These are phyloP conservation scores for Spathaspora arborariae DNA, from an alignment of 805 yeast species.

Conservation along the genomic window DNA sequence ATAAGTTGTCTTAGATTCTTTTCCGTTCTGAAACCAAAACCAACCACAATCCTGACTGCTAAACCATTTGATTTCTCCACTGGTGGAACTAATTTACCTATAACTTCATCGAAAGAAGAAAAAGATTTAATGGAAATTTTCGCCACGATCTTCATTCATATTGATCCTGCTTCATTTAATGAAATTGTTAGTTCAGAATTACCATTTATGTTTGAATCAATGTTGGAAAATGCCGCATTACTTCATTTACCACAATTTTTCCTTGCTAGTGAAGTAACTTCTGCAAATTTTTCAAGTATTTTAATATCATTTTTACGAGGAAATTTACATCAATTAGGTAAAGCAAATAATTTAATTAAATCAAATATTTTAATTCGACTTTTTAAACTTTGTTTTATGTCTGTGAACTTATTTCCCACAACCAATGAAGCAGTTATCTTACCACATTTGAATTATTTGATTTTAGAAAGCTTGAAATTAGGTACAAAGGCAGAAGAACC, in stretches of 20 bases:
- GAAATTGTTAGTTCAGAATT: conserved; percentile 84
- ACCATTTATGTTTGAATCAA: conserved; percentile 69
- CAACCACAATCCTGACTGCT: conserved; percentile 15
- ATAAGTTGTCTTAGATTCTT: conserved; percentile 77
- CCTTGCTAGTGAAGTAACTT: conserved; percentile 89
- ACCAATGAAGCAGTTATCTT: conserved; percentile 83
- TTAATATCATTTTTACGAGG: conserved; percentile 71
- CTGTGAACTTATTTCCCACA: conserved; percentile 85
- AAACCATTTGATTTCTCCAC: conserved; percentile 56
- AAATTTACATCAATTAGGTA: conserved; percentile 75
- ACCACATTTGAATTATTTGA: conserved; percentile 83
- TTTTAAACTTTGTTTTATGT: conserved; percentile 92
- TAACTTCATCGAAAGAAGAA: conserved; percentile 86
- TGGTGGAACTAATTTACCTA: conserved; percentile 78
- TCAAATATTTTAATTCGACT: conserved; percentile 80
- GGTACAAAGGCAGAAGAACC: conserved; percentile 91
- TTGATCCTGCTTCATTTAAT: conserved; percentile 93
- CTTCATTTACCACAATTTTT: conserved; percentile 92
- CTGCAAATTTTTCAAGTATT: conserved; percentile 86
- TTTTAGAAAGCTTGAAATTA: conserved; percentile 70
- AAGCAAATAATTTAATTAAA: conserved; percentile 61
- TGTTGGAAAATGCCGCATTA: conserved; percentile 79
- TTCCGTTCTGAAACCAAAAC: conserved; percentile 50
- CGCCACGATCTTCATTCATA: conserved; percentile 88
- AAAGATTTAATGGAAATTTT: conserved; percentile 94